Evolutionary conservation across 2,329 filamentous ascomycete species (phyloP).

Genomic region (Apiospora aurea): DNA sequence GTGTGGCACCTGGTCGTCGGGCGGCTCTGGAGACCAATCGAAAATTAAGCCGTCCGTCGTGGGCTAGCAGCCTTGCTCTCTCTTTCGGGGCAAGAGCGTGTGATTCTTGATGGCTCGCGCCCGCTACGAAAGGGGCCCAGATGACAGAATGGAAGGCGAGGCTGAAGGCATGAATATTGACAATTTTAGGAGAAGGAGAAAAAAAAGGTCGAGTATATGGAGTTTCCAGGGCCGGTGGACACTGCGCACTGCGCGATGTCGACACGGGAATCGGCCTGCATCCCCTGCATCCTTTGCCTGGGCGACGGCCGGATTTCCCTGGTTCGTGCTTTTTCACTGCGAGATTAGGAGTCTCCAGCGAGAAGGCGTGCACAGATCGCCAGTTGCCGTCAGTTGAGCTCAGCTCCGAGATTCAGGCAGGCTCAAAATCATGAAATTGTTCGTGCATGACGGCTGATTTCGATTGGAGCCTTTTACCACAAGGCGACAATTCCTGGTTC

Average conservation of each 20-base stretch:
- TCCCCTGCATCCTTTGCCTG: slow-evolving; percentile 9
- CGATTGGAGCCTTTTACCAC: slow-evolving; percentile 5
- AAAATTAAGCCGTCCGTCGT: not conserved
- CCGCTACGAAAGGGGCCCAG: not conserved
- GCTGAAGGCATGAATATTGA: not conserved
- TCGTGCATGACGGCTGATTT: not conserved
- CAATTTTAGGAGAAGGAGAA: slow-evolving; percentile 12
- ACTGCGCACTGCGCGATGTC: not conserved
- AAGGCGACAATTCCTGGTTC: not conserved
- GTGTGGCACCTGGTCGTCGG: not conserved
- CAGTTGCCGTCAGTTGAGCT: not conserved
- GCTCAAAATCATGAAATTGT: not conserved
- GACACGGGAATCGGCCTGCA: slow-evolving; percentile 8
- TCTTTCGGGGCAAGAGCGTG: not conserved
- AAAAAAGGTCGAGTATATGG: not conserved
- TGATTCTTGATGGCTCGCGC: not conserved
- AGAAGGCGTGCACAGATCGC: slow-evolving; percentile 2
- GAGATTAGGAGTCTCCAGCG: slow-evolving; percentile 9
- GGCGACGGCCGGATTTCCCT: not conserved
- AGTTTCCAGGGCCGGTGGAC: not conserved
- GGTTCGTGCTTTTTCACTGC: slow-evolving; percentile 2
- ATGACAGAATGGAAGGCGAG: slow-evolving; percentile 7
- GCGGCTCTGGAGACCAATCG: not conserved
- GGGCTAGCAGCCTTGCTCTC: not conserved
- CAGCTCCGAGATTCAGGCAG: slow-evolving; percentile 20